A percentile compares a stretch with the other conserved stretches of the same genome.
Evolutionary conservation across 2,329 filamentous ascomycete species (phyloP).

Genomic region (Arachnopeziza araneosa): DNA sequence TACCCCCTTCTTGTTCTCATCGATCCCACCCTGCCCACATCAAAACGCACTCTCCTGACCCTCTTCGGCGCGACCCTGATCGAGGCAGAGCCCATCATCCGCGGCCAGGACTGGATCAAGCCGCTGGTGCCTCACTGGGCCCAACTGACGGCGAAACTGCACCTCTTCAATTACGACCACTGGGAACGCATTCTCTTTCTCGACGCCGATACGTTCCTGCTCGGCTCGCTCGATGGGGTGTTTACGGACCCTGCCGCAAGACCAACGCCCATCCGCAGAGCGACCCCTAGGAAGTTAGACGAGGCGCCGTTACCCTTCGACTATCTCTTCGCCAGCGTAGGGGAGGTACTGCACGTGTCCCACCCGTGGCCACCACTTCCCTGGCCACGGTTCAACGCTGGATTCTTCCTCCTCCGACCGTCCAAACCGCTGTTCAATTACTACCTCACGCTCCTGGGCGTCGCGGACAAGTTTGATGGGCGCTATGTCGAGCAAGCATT

Average conservation of each 20-base stretch:
- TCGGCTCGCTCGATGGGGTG: slow-evolving; percentile 29
- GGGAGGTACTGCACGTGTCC: slow-evolving; percentile 32
- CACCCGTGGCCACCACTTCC: slow-evolving; percentile 34
- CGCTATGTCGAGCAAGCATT: slow-evolving; percentile 38
- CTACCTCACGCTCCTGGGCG: slow-evolving; percentile 33
- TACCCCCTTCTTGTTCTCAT: slow-evolving; percentile 33
- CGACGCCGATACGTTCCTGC: slow-evolving; percentile 33
- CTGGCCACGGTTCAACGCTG: slow-evolving; percentile 34
- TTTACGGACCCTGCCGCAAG: slow-evolving; percentile 27
- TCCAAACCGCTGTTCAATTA: slow-evolving; percentile 35
- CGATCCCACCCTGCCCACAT: slow-evolving; percentile 23
- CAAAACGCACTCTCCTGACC: slow-evolving; percentile 25
- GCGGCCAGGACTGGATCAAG: slow-evolving; percentile 27
- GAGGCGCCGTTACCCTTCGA: slow-evolving; percentile 29
- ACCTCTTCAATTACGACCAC: slow-evolving; percentile 30
- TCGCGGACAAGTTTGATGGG: slow-evolving; percentile 34
- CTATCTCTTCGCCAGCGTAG: slow-evolving; percentile 32
- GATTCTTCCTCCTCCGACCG: slow-evolving; percentile 38
- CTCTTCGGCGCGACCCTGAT: slow-evolving; percentile 34
- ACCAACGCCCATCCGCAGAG: neutral
- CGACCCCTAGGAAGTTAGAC: slow-evolving; percentile 17
- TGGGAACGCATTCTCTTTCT: slow-evolving; percentile 34
- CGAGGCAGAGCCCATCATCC: slow-evolving; percentile 25
- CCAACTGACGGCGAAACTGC: slow-evolving; percentile 31
- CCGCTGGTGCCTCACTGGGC: slow-evolving; percentile 21